Evolutionary conservation across 306 rosid species (phyloP), one percentile per base, ranked within the genome.

Genomic region (Luffa acutangula): DNA sequence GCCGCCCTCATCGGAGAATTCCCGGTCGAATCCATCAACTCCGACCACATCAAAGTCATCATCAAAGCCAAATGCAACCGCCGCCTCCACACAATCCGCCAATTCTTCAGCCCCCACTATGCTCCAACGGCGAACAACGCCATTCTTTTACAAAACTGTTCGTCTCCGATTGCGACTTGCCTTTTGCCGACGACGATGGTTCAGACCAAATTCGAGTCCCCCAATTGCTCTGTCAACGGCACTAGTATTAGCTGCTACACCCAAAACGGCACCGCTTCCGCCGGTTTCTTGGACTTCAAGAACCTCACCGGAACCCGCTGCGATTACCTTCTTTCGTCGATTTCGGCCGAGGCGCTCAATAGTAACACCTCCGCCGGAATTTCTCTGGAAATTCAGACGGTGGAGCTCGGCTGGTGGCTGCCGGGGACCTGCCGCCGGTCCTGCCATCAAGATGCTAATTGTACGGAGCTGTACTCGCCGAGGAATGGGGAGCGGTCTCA

Each of bases 381-480:
- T 72, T 84, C 91, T 4, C 82, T 95, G 87, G 93, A 88, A 72
- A 88, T 95, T 13, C 90, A 84, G 80, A 85, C 85, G 17, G 87
- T 87, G 41, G 91, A 89, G 74, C 89, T 95, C 37, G 97, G 87
- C 6, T 95, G 97, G 97, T 95, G 97, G 98, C 64, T 91, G 37
- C 82, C 82, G 4, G 98, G 98, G 33, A 66, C 3, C 5, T 95
- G 98, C 78, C 66, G 96, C 70, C 62, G 7, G 3, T 74, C 78
- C 7, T 95, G 98, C 77, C 86, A 86, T 39, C 9, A 3, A 10
- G 46, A 90, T 65, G 91, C 97, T 17, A 81, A 85, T 58, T 95
- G 98, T 79, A 81, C 86, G 8, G 0, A 0, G 11, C 12, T 88
- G 42, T 4, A 15, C 3, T 64, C 90, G 2, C 95, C 92, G 5